Evolutionary conservation across 345 rosid species (phyloP), one percentile per base, ranked within the genome.

Genomic region (Eucalyptus microcorys): DNA sequence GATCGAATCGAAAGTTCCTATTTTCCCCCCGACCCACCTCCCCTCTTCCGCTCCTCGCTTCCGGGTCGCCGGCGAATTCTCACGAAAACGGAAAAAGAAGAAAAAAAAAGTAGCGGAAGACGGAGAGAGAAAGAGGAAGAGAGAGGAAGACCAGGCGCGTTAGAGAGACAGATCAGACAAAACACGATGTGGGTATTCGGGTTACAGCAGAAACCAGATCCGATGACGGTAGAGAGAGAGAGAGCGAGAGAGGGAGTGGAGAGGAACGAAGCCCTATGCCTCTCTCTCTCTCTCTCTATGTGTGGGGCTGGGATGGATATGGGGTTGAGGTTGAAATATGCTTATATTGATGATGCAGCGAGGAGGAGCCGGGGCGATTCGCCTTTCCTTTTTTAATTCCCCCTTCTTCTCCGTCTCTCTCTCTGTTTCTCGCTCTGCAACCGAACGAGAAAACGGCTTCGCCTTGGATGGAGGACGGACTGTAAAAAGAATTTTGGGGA

Each of bases 131-230:
- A 49, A 83, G 30, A 55, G 30, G 1, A 24, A 55, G 27, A 55
- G 6, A 55, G 61, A 52, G 57, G 57, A 52, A 52, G 87, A 88
- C 80, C 6, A 26, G 2, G 43, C 2, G 43, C 81, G 81, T 8
- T 66, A n/a, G 42, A 61, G 40, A 45, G 59, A 57, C 42, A 19
- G 45, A 37, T 76, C 83, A 64, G 88, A 43, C 88, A 43, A 87
- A 64, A 86, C 43, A 88, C 26, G 83, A 88, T 45, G 43, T 57
- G 80, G 83, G 80, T 71, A 50, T 83, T 64, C 87, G 45, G 87
- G 52, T 30, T 55, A 50, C 34, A 22, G 84, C 34, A 43, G 87
- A 48, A 85, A 57, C 53, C 91, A 93, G 94, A 94, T 92, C 94
- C 93, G 89, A 92, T 89, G 91, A 88, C 52, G 89, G 43, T 57